Base-by-base conservation (phyloP, 352 stramenopile species). In the Globisporangium viniferum region DNA sequence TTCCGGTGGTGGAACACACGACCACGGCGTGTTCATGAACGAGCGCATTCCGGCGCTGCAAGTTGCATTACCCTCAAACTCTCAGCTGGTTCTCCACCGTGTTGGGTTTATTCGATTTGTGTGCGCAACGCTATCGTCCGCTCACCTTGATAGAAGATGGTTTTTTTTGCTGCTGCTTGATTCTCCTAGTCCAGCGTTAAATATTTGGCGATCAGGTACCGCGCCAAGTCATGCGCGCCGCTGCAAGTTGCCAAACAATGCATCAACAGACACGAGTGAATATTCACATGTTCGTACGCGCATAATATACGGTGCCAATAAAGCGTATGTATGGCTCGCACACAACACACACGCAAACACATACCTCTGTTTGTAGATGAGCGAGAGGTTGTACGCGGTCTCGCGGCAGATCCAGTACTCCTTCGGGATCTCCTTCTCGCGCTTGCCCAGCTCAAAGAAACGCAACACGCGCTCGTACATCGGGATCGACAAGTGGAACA, bases 351-450 rank as follows among this genome's bases (percentile, higher is more conserved):
- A 49, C 53, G 39, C 36, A 46, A 20, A n/a, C 44, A n/a, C 44
- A 24, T 24, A 95, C 88, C 88, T 95, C 68, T 96, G 82, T 56
- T 91, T 89, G 74, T 96, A 96, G 39, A 96, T 94, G 33, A 96
- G 77, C 18, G 86, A 93, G 44, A 96, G 73, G 51, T 96, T 96
- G 74, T 94, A 94, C n/a, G 88, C 88, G 8, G 88, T 92, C 71
- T 96, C 88, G 24, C 84, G 79, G 62, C 82, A 94, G 15, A 96
- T 76, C 55, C 84, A 74, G 58, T 93, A 94, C 71, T 93, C 82
- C 2, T 68, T 64, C 1, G 84, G 82, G 22, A 92, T 73, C 9
- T 90, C 71, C 8, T 78, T 58, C 22, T 86, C 72, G 27, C 78
- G 69, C 22, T 89, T 81, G 60, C 76, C 77, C 24, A 81, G 66